Evolutionary conservation across 2,329 filamentous ascomycete genomes (phyloP), one percentile per base, ranked within the genome.

Genomic region (Diatrype stigma): DNA sequence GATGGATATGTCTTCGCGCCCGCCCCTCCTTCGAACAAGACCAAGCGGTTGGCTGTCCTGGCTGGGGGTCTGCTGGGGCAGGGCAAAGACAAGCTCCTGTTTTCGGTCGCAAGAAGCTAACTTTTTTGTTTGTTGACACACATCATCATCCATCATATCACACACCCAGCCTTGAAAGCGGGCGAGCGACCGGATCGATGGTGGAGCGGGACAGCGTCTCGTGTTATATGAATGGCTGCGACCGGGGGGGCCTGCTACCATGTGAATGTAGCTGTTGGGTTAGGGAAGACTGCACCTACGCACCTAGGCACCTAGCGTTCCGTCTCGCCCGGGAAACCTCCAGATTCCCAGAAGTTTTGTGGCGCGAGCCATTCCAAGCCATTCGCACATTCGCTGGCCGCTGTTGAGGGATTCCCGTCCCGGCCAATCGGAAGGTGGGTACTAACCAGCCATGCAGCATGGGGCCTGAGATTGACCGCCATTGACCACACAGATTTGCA

Each of bases 401-500:
- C 16, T n/a, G 8, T 7, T n/a, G 40, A 44, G 40, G 16, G 21
- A 26, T 17, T 26, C 40, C 12, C 6, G 12, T 28, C 14, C 22
- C 21, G 22, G 14, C 40, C 40, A 44, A 44, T 44, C 40, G 40
- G 40, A 44, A n/a, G 22, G 40, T 3, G 22, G 1, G 21, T 8
- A n/a, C 21, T 26, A 44, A 28, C n/a, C 40, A n/a, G 21, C 22
- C 21, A 44, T 44, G 40, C 40, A 28, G 40, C 40, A 16, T 44
- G 40, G n/a, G n/a, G 40, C 40, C 40, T 28, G 5, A 44, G 22
- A 44, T 44, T 23, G 22, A 44, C 22, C 3, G 22, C 40, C 40
- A 44, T 44, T 44, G 40, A 44, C 40, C 40, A 44, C 21, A 44
- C 40, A 44, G 40, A 23, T 44, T 44, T 44, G 40, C 40, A 44